Base-by-base conservation (phyloP, 306 rosid genomes). In the Trifolium subterraneum region DNA sequence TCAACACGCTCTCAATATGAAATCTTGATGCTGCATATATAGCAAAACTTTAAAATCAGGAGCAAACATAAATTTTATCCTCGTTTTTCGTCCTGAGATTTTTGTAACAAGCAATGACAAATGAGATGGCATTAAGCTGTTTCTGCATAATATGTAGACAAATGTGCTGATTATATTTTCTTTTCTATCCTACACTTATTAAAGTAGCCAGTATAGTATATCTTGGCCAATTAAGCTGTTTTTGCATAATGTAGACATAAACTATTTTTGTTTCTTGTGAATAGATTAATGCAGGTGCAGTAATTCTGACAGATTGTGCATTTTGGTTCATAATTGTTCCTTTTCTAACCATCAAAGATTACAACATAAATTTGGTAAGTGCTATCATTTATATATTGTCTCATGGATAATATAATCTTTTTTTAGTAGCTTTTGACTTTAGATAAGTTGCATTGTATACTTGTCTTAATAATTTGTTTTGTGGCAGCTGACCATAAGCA, bases 231-330 rank as follows among this genome's bases (percentile, higher is more conserved):
- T 55, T 60, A n/a, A n/a, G n/a, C n/a, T n/a, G n/a, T n/a, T n/a
- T n/a, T n/a, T n/a, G n/a, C n/a, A n/a, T n/a, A n/a, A n/a, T n/a
- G n/a, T n/a, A n/a, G 74, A 27, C 58, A 47, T 82, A 14, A 65
- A 9, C 71, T 51, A 71, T 38, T 29, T 16, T 51, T 63, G 62
- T 71, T 78, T 68, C 45, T 42, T 73, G 54, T 68, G 64, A 64
- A 83, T 82, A 95, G 99, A 95, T 95, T 89, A 95, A 90, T 82
- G 98, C 96, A 41, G 99, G 99, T 7, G 98, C 99, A 41, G 97
- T 94, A 22, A 52, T 90, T 77, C 90, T 94, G 76, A 94, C 99
- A 50, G 99, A 94, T 69, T 87, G 90, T 52, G 98, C 92, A 33
- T 95, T 90, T 77, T 95, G 99, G 99, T 88, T 92, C 84, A 64